Evolutionary conservation across 2,329 filamentous ascomycete species (phyloP).

Genomic region (Aspergillus fumigatus): DNA sequence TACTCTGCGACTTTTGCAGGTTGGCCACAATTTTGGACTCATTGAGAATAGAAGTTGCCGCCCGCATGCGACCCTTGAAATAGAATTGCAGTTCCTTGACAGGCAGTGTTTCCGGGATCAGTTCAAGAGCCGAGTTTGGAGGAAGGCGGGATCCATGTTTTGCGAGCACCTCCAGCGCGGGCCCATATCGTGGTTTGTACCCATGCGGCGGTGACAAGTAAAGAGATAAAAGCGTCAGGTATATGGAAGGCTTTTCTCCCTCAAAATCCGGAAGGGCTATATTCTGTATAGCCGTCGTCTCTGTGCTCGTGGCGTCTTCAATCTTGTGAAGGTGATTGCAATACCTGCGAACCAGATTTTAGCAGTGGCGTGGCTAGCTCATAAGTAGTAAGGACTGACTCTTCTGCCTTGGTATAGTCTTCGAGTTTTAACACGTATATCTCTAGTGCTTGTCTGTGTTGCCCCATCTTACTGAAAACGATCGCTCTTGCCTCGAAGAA

Average conservation of each 20-base stretch:
- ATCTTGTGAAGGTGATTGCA: constrained; percentile 79
- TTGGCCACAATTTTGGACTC: constrained; percentile 73
- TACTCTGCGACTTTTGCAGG: constrained; percentile 71
- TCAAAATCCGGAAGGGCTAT: constrained; percentile 46
- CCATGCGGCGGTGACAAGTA: constrained; percentile 78
- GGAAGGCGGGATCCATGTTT: constrained; percentile 89
- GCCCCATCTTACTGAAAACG: constrained; percentile 88
- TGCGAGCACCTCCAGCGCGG: constrained; percentile 81
- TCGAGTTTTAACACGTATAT: constrained; percentile 95
- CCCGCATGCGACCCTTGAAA: constrained; percentile 84
- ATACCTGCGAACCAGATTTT: constrained; percentile 54
- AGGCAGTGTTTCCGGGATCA: constrained; percentile 77
- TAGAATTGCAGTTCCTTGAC: constrained; percentile 80
- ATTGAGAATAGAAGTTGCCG: constrained; percentile 76
- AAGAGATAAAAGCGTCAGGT: constrained; percentile 82
- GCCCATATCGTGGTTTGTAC: constrained; percentile 66
- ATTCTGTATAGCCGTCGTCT: constrained; percentile 30
- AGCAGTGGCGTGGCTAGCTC: constrained; percentile 2
- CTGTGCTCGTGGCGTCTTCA: constrained; percentile 43
- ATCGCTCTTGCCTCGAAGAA: constrained; percentile 91
- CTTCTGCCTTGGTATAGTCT: constrained; percentile 85
- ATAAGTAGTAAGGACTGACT: constrained; percentile 55
- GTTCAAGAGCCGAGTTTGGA: constrained; percentile 74
- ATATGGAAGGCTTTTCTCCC: constrained; percentile 69
- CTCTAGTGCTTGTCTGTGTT: constrained; percentile 91